Evolutionary conservation across 352 stramenopile species (phyloP).

Genomic region (Globisporangium okanoganense): DNA sequence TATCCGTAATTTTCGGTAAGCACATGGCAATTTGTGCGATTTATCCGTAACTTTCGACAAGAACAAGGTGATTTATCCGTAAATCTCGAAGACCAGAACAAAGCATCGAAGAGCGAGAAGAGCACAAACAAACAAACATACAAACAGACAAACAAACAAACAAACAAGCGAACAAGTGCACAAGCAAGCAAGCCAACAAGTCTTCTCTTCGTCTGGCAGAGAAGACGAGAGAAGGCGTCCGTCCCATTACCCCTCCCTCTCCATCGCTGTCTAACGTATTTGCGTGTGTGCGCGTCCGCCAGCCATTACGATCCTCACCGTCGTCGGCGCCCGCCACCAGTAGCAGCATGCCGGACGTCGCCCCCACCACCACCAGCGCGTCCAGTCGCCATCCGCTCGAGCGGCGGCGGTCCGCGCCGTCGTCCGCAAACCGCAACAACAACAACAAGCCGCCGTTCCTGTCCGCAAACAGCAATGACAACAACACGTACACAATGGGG

Average conservation of each 20-base stretch:
- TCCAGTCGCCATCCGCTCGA: slow-evolving; percentile 2
- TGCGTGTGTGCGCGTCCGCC: not conserved
- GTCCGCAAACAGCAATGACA: not conserved
- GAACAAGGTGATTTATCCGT: not conserved
- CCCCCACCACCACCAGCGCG: not conserved
- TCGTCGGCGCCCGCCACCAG: not conserved
- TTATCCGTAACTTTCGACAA: not conserved
- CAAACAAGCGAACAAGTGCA: not conserved
- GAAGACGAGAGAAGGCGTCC: not conserved
- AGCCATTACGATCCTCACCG: not conserved
- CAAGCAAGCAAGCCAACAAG: not conserved
- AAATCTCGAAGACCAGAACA: not conserved
- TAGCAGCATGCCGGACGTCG: slow-evolving; percentile 8
- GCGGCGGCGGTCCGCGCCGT: slow-evolving; percentile 8
- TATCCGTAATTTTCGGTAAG: not conserved
- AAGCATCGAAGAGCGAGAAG: not conserved
- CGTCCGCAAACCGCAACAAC: not conserved
- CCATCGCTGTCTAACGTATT: not conserved
- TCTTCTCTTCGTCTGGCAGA: not conserved
- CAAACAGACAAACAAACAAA: not conserved
- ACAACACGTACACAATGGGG: not conserved
- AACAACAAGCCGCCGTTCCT: not conserved
- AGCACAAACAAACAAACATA: not conserved
- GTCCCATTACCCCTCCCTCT: not conserved
- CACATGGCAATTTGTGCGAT: not conserved